Evolutionary conservation across 2,329 filamentous ascomycete species (phyloP), one percentile per base, ranked within the genome.

Genomic region (Monosporascus sp.): DNA sequence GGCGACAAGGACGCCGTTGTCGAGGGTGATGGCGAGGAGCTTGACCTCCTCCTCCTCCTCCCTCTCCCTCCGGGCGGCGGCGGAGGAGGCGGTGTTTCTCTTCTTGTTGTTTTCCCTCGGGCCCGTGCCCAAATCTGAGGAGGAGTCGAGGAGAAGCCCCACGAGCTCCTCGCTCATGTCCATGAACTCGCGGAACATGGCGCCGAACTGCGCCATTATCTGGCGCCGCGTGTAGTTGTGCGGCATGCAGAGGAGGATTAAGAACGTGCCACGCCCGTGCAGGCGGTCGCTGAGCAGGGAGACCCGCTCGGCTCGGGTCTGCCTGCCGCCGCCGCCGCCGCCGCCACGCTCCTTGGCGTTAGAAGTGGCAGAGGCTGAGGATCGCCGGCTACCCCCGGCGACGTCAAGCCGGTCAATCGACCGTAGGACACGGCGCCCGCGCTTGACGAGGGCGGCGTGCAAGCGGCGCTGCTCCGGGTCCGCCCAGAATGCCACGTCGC

Each of bases 401-500:
- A 37, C 8, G n/a, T 47, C 20, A 20, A 50, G 50, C 11, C 27
- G 37, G 20, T 52, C 40, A 7, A 50, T 43, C 9, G 49, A 37
- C 22, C 35, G 31, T 5, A 50, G 6, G 9, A 55, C 41, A 2
- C 47, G 53, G 19, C 53, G 51, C 11, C 31, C 51, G 7, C 38
- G 48, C 6, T 49, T 14, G 16, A 53, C 14, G 16, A 55, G 31
- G 19, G 27, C 16, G 2, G 3, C 7, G n/a, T 52, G 53, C 22
- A 19, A 22, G 7, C 37, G 41, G 4, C 24, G 38, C 20, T 53
- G 53, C 27, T 49, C 48, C 1, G 53, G 40, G 11, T 37, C 20
- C 7, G 38, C 37, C 51, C 53, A 55, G 31, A 46, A 55, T 16
- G 24, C 48, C 20, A 14, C 24, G 43, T 55, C 48, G 27, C 51